Percentiles rank a stretch among this genome's conserved stretches.
Conservation (phyloP, 257 asterid species). For the Petrea volubilis region DNA sequence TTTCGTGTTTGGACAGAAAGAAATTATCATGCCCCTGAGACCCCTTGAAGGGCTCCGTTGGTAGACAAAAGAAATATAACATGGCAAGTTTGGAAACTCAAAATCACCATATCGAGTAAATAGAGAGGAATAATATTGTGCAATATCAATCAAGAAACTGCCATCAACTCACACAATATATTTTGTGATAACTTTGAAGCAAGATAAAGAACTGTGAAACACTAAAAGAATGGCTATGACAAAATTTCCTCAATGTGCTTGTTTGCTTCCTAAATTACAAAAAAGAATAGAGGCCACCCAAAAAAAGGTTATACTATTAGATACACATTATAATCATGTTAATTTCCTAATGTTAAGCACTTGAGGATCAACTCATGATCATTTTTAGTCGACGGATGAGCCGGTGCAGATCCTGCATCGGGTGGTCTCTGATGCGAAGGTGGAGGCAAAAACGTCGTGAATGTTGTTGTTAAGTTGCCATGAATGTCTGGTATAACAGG, state of each 20-base stretch:
- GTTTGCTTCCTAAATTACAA: neutral
- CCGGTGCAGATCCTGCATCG: neutral
- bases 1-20: too few relatives aligned
- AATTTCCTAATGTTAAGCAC: constrained; percentile 17
- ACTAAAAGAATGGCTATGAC: neutral
- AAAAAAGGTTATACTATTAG: too few relatives aligned
- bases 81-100: neutral
- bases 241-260: neutral
- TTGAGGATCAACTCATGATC: constrained; percentile 22
- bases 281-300: too few relatives aligned
- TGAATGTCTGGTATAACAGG: neutral
- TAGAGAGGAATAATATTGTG: neutral
- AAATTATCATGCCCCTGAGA: too few relatives aligned
- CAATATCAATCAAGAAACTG: neutral
- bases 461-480: neutral
- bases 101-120: neutral
- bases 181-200: neutral
- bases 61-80: neutral
- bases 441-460: constrained; percentile 1
- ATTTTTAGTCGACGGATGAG: constrained; percentile 12
- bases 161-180: neutral
- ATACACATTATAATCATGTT: neutral
- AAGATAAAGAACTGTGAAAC: neutral
- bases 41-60: neutral
- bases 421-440: constrained; percentile 1